A percentile compares a stretch with the other conserved stretches of the same genome.
These are phyloP conservation scores for Citrus sp. DNA, from an alignment of 345 rosid species.

Conservation along the genomic window DNA sequence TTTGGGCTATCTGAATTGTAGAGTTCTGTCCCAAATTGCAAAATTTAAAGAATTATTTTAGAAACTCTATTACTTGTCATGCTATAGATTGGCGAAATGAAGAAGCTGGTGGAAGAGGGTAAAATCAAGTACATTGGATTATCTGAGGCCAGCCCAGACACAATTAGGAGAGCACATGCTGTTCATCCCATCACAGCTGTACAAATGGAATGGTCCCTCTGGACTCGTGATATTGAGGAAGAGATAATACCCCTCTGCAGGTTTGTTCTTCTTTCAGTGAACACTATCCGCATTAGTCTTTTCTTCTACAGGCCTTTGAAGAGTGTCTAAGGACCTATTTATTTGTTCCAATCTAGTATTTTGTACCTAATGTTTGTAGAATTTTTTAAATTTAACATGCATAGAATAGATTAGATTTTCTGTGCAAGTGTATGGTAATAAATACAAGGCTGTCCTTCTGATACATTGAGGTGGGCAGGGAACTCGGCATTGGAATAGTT, in stretches of 20 bases:
- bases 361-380: background rate
- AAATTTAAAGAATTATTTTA: background rate
- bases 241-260: constrained; percentile 54
- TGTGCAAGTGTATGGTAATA: background rate
- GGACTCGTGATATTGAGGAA: constrained; percentile 63
- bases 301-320: background rate
- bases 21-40: background rate
- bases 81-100: constrained; percentile 49
- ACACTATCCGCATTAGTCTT: background rate
- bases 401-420: background rate
- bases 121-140: constrained; percentile 52
- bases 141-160: constrained; percentile 56
- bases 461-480: constrained; percentile 28
- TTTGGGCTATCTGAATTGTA: too few relatives aligned
- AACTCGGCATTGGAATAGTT: constrained; percentile 57
- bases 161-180: constrained; percentile 61
- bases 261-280: constrained; percentile 8
- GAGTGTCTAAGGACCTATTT: background rate
- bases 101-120: constrained; percentile 60
- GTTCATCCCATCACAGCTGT: constrained; percentile 63
- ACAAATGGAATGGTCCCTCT: constrained; percentile 68
- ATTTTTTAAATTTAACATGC: background rate
- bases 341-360: background rate
- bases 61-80: background rate
- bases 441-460: background rate